Conservation (phyloP, 164 flowering plant species). For the Umbellularia californica region DNA sequence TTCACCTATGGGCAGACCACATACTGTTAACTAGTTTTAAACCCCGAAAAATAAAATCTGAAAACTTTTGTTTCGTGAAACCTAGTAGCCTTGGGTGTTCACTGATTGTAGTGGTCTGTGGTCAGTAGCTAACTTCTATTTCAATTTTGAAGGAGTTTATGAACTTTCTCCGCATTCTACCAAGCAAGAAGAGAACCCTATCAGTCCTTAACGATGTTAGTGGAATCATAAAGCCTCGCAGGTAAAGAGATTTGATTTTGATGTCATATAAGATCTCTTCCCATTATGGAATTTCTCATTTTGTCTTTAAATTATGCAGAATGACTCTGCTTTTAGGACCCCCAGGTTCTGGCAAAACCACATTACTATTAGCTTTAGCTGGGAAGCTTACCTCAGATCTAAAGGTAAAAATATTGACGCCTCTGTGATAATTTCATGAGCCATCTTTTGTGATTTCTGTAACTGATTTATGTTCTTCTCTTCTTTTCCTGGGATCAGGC, state of each 20-base stretch:
- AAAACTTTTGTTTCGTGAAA: too few species aligned
- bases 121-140: not conserved
- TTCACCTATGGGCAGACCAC: too few species aligned
- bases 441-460: not conserved
- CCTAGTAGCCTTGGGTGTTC: not conserved
- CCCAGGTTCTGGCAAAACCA: slow-evolving; percentile 90
- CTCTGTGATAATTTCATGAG: not conserved
- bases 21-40: too few species aligned
- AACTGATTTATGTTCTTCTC: not conserved
- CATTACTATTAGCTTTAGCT: slow-evolving; percentile 76
- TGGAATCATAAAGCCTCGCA: slow-evolving; percentile 82
- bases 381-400: slow-evolving; percentile 63
- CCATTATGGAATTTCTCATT: not conserved
- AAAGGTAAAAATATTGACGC: not conserved
- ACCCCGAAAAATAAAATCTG: too few species aligned
- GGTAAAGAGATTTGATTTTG: slow-evolving; percentile 29
- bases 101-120: not conserved
- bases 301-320: slow-evolving; percentile 26
- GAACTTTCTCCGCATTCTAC: slow-evolving; percentile 12
- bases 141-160: slow-evolving; percentile 4
- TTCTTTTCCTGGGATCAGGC: slow-evolving; percentile 29
- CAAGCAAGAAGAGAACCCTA: slow-evolving; percentile 7
- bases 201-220: slow-evolving; percentile 68
- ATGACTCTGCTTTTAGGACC: slow-evolving; percentile 88
- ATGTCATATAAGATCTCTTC: not conserved